Conservation (phyloP, 106 monocot genomes). For the Cymbidium sinense region DNA sequence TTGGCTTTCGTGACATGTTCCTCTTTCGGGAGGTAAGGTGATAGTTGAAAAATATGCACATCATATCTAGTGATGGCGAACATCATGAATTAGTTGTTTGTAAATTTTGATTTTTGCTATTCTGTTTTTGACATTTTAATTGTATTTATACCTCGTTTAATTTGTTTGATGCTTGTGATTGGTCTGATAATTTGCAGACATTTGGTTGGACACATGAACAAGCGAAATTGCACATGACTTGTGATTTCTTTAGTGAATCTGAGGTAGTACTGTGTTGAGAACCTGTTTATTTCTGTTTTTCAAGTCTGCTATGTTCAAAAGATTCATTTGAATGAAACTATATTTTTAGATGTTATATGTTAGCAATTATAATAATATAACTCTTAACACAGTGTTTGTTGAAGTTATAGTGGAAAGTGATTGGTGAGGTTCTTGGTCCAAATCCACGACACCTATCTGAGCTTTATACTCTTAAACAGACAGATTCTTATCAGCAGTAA, state of each 20-base stretch:
- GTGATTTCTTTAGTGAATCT: slow-evolving; percentile 70
- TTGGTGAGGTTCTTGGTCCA: slow-evolving; percentile 82
- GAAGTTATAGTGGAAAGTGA: slow-evolving; percentile 93
- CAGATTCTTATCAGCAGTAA: slow-evolving; percentile 46
- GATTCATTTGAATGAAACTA: background rate
- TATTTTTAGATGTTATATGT: background rate
- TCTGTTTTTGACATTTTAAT: background rate
- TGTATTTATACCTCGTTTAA: background rate
- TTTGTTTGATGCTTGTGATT: background rate
- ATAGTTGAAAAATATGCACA: background rate
- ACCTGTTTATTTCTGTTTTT: slow-evolving; percentile 1
- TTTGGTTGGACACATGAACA: slow-evolving; percentile 92
- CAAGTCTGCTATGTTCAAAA: background rate
- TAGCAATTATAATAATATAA: background rate
- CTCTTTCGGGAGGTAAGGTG: slow-evolving; percentile 85
- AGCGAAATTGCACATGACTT: slow-evolving; percentile 91
- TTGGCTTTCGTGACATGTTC: slow-evolving; percentile 84
- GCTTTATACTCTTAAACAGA: slow-evolving; percentile 60
- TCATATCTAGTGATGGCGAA: background rate
- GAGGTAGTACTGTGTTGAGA: slow-evolving; percentile 46
- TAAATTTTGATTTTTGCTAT: background rate
- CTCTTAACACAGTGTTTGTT: slow-evolving; percentile 23
- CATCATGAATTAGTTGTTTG: background rate
- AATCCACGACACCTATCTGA: slow-evolving; percentile 87
- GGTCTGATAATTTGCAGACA: slow-evolving; percentile 36